Evolutionary conservation across 1,139 yeast genomes (phyloP).

Genomic region (Lodderomyces margitis): DNA sequence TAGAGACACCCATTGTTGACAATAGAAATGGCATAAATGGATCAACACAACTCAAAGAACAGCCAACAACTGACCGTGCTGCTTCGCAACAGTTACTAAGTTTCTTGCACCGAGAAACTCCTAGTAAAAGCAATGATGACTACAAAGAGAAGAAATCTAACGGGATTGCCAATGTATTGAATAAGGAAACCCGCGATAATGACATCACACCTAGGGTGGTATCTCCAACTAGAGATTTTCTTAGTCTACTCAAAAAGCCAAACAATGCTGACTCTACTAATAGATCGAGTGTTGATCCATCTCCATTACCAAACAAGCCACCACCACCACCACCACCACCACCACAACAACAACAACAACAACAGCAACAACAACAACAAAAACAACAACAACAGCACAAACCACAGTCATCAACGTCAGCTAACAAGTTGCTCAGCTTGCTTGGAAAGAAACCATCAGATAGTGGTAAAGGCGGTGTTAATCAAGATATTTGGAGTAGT

Average conservation of each 20-base stretch:
- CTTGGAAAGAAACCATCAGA: slow-evolving; percentile 14
- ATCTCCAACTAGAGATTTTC: slow-evolving; percentile 18
- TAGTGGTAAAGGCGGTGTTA: slow-evolving; percentile 1
- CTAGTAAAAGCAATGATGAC: not conserved
- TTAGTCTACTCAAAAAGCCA: slow-evolving; percentile 22
- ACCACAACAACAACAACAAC: not conserved
- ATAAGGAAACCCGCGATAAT: slow-evolving; percentile 5
- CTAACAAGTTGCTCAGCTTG: slow-evolving; percentile 21
- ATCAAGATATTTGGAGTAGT: slow-evolving; percentile 6
- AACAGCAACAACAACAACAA: too few relatives aligned
- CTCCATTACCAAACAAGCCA: slow-evolving; percentile 3
- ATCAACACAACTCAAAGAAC: not conserved
- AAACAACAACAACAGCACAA: slow-evolving; percentile 1
- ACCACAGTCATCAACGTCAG: slow-evolving; percentile 6
- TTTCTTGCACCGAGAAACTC: slow-evolving; percentile 7
- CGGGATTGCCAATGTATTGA: not conserved
- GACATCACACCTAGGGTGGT: slow-evolving; percentile 2
- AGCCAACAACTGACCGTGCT: not conserved
- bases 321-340: slow-evolving; percentile 7
- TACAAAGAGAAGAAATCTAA: not conserved
- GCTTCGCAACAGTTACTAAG: slow-evolving; percentile 10
- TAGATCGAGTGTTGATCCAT: not conserved
- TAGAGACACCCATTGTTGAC: not conserved
- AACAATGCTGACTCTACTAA: not conserved
- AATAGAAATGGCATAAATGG: not conserved